These are phyloP conservation scores for Musa troglodytarum DNA, from an alignment of 176 grass and related monocot species.

Conservation along the genomic window DNA sequence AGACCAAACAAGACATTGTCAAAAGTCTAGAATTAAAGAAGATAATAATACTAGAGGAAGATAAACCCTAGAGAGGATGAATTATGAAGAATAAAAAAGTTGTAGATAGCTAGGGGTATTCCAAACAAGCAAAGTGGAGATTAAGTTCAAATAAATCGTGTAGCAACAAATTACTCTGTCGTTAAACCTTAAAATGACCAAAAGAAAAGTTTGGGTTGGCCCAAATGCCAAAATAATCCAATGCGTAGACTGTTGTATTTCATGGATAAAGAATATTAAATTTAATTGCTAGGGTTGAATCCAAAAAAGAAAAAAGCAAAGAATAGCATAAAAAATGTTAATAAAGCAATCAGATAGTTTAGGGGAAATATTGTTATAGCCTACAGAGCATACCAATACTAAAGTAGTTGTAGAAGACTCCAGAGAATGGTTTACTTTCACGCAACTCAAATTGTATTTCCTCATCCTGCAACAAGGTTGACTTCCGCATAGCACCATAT, in stretches of 20 bases:
- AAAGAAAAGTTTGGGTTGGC: not conserved
- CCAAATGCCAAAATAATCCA: not conserved
- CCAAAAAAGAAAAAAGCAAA: not conserved
- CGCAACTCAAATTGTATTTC: conserved; percentile 45
- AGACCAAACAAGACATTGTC: not conserved
- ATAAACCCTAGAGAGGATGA: not conserved
- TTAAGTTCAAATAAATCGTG: not conserved
- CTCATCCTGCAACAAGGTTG: conserved; percentile 38
- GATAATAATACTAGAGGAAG: not conserved
- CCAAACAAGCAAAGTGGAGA: not conserved
- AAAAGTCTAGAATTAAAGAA: not conserved
- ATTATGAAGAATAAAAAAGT: not conserved
- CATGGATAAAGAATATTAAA: not conserved
- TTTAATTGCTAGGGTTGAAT: not conserved
- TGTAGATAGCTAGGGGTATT: not conserved
- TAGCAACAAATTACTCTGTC: not conserved
- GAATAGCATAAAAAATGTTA: not conserved
- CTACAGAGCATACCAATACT: conserved; percentile 57
- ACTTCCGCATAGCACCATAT: too few relatives aligned
- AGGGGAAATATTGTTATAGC: conserved; percentile 6
- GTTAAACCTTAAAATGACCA: not conserved
- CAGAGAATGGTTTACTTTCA: conserved; percentile 57
- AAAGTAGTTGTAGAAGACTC: conserved; percentile 89
- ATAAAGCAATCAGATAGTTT: not conserved
- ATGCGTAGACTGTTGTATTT: not conserved